phyloP scores from a whole-genome alignment of 129 eudicot genomes.

The Lactuca saligna region DNA sequence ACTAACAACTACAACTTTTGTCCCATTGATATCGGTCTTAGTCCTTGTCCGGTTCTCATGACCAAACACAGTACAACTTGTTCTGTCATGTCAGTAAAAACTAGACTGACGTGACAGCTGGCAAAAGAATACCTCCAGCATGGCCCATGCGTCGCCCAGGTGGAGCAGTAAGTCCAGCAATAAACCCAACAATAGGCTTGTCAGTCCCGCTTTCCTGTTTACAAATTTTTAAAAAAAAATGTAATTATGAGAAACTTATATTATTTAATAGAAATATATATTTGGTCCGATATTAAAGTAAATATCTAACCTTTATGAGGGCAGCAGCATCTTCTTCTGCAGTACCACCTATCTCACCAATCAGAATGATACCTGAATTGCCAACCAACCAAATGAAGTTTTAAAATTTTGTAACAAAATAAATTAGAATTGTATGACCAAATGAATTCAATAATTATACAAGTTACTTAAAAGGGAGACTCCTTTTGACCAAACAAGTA shows the following conservation, averaged over 20 bases:
- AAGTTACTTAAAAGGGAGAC: slow-evolving; percentile 9
- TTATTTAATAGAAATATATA: background rate
- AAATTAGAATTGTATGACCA: background rate
- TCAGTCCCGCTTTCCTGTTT: slow-evolving; percentile 96
- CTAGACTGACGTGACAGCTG: background rate
- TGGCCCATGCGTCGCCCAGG: slow-evolving; percentile 99
- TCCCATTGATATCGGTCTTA: too few relatives aligned
- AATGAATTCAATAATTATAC: background rate
- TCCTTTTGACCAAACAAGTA: slow-evolving; percentile 12
- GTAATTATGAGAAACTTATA: slow-evolving; percentile 5
- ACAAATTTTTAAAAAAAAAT: background rate
- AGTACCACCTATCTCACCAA: slow-evolving; percentile 99
- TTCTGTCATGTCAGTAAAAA: too few relatives aligned
- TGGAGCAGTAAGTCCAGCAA: slow-evolving; percentile 99
- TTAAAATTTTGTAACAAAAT: slow-evolving; percentile 1
- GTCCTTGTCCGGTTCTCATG: too few relatives aligned
- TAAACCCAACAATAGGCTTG: slow-evolving; percentile 95
- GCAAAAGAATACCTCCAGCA: slow-evolving; percentile 82
- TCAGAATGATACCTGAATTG: slow-evolving; percentile 80
- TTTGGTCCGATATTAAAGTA: background rate
- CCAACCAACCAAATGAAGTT: slow-evolving; percentile 15
- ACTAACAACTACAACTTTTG: too few relatives aligned
- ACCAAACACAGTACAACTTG: too few relatives aligned
- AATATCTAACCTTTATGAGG: slow-evolving; percentile 73
- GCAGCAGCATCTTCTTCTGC: slow-evolving; percentile 99